Conservation (phyloP, 1,284 basidiomycete species). For the Cutaneotrichosporon curvatum region DNA sequence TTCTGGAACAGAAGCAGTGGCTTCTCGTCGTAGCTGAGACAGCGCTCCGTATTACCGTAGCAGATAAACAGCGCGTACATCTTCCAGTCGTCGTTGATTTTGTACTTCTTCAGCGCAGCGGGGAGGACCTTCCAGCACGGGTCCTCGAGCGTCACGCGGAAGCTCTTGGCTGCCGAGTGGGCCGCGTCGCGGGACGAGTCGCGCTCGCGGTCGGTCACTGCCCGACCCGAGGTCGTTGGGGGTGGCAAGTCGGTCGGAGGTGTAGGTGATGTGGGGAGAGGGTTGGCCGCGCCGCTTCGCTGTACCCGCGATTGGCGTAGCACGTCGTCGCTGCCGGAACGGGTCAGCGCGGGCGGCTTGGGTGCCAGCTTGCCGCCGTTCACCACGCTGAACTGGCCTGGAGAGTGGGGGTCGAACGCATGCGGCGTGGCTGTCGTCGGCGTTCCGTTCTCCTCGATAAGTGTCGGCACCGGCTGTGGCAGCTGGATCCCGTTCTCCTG, state of each 20-base stretch:
- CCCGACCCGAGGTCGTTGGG: not conserved
- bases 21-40: conserved; percentile 95
- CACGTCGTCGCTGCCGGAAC: no score
- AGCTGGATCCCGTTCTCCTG: conserved; percentile 25
- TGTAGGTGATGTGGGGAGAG: conserved; percentile 13
- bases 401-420: conserved; percentile 26
- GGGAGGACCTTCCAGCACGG: conserved; percentile 97
- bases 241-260: conserved; percentile 13
- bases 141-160: conserved; percentile 72
- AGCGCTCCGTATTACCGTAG: conserved; percentile 87
- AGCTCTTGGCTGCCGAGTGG: conserved; percentile 47
- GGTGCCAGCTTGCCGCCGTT: conserved; percentile 3
- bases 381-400: conserved; percentile 7
- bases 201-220: conserved; percentile 5
- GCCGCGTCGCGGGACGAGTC: conserved; percentile 31
- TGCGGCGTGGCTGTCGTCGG: conserved; percentile 12
- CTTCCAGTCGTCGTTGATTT: conserved; percentile 98
- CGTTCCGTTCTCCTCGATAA: conserved; percentile 10
- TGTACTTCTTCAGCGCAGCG: conserved; percentile 96
- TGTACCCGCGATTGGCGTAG: not conserved
- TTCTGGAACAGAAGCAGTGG: conserved; percentile 93
- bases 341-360: not conserved
- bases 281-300: conserved; percentile 2
- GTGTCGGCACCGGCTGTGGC: conserved; percentile 20
- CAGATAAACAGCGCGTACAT: conserved; percentile 99